Evolutionary conservation across 805 yeast genomes (phyloP), one percentile per base, ranked within the genome.

Genomic region (Zygosaccharomyces bailii): DNA sequence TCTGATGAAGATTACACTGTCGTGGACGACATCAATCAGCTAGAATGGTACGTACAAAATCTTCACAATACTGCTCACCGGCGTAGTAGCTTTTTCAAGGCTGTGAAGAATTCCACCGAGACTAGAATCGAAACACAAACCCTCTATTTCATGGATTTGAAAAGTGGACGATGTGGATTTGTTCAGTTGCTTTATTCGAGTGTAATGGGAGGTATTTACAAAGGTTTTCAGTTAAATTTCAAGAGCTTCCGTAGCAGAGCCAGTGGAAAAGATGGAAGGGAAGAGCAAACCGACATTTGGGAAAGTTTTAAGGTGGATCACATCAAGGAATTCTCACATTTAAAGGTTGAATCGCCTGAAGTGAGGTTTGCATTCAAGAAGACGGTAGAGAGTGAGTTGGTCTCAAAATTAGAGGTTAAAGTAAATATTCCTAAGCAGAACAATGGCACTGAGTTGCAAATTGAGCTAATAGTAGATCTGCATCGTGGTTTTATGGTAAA

Each of bases 401-500:
- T 48, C 25, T 51, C 51, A 10, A 45, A 48, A n/a, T 39, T 57
- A 20, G 35, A 43, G 34, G 48, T 52, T 17, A 45, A 48, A 24
- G 45, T 51, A 7, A 48, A 55, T 30, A 30, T 56, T 20, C 49
- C 51, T 2, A 40, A 43, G 10, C 21, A 17, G 13, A 24, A 18
- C 16, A 34, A 34, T n/a, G 29, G 42, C 8, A 17, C 41, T n/a
- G 49, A 39, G 5, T 31, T 62, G 25, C 44, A 48, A 13, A 42
- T 58, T 17, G 49, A 56, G 37, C 42, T 62, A 13, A 35, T 41
- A 18, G 54, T 55, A 6, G 48, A 51, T 34, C 45, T 62, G 11
- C 54, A 48, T 27, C 49, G 47, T n/a, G 91, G 95, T 23, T 81
- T 86, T 59, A 81, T 83, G 63, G 81, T 87, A 52, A 90, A 93